phyloP scores from a whole-genome alignment of 2,329 filamentous ascomycete genomes.

The Penicillium sclerotigenum region DNA sequence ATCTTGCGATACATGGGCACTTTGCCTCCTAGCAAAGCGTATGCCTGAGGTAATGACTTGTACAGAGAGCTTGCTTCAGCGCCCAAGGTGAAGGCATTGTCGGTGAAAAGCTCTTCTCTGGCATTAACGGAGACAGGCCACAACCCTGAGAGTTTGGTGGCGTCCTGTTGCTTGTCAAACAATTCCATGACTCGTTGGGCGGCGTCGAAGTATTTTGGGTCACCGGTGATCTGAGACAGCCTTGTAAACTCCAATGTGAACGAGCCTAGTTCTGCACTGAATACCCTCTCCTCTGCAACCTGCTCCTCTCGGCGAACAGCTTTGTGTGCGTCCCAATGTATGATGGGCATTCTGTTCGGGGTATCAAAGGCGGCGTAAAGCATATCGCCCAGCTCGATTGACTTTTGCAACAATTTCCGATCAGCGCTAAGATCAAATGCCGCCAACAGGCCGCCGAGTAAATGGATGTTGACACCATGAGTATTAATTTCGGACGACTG shows the following conservation, averaged over 20 bases:
- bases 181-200: constrained; percentile 35
- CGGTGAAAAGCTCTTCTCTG: constrained; percentile 22
- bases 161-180: constrained; percentile 33
- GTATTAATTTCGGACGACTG: constrained; percentile 66
- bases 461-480: constrained; percentile 84
- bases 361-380: constrained; percentile 80
- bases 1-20: constrained; percentile 49
- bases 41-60: constrained; percentile 58
- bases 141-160: constrained; percentile 39
- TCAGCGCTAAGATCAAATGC: constrained; percentile 80
- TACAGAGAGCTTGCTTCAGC: constrained; percentile 57
- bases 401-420: constrained; percentile 69
- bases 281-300: constrained; percentile 22
- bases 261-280: constrained; percentile 40
- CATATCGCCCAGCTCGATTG: constrained; percentile 70
- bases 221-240: constrained; percentile 39
- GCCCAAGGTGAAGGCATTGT: constrained; percentile 51
- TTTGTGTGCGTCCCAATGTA: constrained; percentile 41
- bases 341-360: constrained; percentile 81
- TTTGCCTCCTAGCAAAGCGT: constrained; percentile 36
- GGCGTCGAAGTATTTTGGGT: constrained; percentile 40
- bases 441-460: constrained; percentile 75
- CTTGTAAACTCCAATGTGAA: constrained; percentile 44
- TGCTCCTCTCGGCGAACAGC: constrained; percentile 24
- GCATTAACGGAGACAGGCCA: constrained; percentile 40